Evolutionary conservation across 1,284 basidiomycete genomes (phyloP), one percentile per base, ranked within the genome.

Genomic region (Heterobasidion occidentale): DNA sequence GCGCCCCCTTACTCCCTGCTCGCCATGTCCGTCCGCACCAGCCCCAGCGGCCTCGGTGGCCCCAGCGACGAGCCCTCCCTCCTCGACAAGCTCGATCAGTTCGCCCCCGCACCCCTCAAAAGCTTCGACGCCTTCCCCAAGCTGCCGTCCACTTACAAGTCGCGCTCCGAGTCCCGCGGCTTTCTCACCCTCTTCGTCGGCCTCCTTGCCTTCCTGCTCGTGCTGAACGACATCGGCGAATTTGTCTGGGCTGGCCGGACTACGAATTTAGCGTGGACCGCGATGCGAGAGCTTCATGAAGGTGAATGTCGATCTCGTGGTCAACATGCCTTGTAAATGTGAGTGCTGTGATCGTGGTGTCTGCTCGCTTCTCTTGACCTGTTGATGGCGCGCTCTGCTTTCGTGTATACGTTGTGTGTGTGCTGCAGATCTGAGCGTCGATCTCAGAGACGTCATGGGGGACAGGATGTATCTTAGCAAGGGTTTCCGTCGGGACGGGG

Each of bases 251-350:
- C 52, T 94, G 93, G 79, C 88, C 91, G 11, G 86, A 88, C 63
- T 88, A 88, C 65, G 84, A 87, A 63, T 98, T 96, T 70, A 84
- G 80, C 59, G 86, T 98, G 53, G 94, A 96, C 66, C 71, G 73
- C 19, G 79, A 80, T 49, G 70, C 77, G 33, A 73, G 19, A 84
- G 80, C 61, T 83, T 78, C 56, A 76, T 98, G 74, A 82, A 86
- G 61, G 76, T 98, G 60, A 97, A 98, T 68, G 79, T 97, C 55
- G 94, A 98, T 71, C 70, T 96, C 70, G 84, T 92, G 12, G 88
- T 98, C 27, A 90, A 90, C 61, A 97, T 94, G 83, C 94, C 92
- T 1, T 97, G 94, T 73, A 77, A 80, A 71, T 92, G 93, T 96
- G 68, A 73, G 91, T 83, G 5, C 8, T 34, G 44, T 34, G 33